A percentile compares a stretch with the other conserved stretches of the same genome.
Conservation (phyloP, 495 filamentous ascomycete genomes). For the Thozetella sp. region DNA sequence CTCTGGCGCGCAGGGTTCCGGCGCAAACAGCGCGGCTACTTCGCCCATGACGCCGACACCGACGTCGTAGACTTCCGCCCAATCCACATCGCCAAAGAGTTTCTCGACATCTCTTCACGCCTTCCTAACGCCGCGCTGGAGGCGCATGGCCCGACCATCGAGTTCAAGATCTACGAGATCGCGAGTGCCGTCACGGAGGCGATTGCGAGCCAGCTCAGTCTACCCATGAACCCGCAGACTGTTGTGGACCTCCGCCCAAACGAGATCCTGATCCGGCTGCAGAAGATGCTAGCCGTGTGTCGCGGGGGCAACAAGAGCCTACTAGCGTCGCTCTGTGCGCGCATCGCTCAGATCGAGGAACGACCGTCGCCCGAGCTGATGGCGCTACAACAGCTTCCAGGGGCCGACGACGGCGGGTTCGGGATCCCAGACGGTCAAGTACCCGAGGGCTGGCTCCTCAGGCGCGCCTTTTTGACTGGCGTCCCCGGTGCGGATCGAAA, state of each 20-base stretch:
- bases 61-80: slow-evolving; percentile 30
- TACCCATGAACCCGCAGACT: slow-evolving; percentile 3
- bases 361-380: background rate
- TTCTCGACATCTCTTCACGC: slow-evolving; percentile 37
- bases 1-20: slow-evolving; percentile 39
- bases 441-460: background rate
- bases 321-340: slow-evolving; percentile 23
- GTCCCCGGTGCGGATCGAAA: no score
- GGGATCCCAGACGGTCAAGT: background rate
- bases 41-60: background rate
- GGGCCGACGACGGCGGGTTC: background rate
- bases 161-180: slow-evolving; percentile 48
- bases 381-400: background rate
- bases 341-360: slow-evolving; percentile 21
- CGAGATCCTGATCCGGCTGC: slow-evolving; percentile 30
- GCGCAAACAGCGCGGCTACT: slow-evolving; percentile 10
- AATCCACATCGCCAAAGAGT: slow-evolving; percentile 39
- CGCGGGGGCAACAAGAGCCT: slow-evolving; percentile 34
- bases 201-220: slow-evolving; percentile 25
- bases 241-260: slow-evolving; percentile 20
- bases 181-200: slow-evolving; percentile 47
- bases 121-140: slow-evolving; percentile 27
- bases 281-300: slow-evolving; percentile 31
- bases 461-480: background rate
- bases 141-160: slow-evolving; percentile 22